Base-by-base conservation (phyloP, 2,329 filamentous ascomycete genomes). In the Aspergillus uvarum region DNA sequence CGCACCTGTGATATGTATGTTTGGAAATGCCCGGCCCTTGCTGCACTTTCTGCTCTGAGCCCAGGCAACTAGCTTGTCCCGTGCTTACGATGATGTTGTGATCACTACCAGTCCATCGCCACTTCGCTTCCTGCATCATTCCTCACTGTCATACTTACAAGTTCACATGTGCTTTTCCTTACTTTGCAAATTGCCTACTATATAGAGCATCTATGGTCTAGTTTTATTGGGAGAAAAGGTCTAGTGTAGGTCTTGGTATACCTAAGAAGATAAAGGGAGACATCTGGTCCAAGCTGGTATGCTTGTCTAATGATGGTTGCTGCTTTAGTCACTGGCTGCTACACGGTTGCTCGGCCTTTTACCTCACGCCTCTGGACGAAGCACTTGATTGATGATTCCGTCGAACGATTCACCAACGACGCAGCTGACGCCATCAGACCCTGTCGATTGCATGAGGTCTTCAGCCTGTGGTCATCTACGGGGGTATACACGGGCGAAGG, bases 191-290 rank as follows among this genome's bases (percentile, higher is more conserved):
- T 29, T 63, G 54, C 55, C 58, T 54, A 53, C 58, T 63, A 64
- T 64, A 66, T 66, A 66, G 61, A 65, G 56, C 63, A 66, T 65
- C 48, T 62, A 65, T 64, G 61, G 58, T 53, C 59, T 65, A 58
- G 59, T 44, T 61, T 42, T 59, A 47, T 54, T 19, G 58, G 61
- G 60, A 59, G 48, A 51, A 51, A 14, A n/a, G 51, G 50, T 55
- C 54, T 47, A 54, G 57, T 60, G 60, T 66, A 66, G 59, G 64
- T 63, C 57, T 19, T 51, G 60, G 29, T 54, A 60, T 51, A 47
- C 60, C 49, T 54, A 65, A 52, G 51, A 60, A 49, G 59, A 55
- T 31, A 54, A 53, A 48, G 22, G 44, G 51, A 57, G 47, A 52
- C 54, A 47, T 42, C 51, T 32, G 31, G 32, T 26, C 31, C 14